These are phyloP conservation scores for Phytophthora pisi DNA, from an alignment of 352 stramenopile genomes.

Conservation along the genomic window DNA sequence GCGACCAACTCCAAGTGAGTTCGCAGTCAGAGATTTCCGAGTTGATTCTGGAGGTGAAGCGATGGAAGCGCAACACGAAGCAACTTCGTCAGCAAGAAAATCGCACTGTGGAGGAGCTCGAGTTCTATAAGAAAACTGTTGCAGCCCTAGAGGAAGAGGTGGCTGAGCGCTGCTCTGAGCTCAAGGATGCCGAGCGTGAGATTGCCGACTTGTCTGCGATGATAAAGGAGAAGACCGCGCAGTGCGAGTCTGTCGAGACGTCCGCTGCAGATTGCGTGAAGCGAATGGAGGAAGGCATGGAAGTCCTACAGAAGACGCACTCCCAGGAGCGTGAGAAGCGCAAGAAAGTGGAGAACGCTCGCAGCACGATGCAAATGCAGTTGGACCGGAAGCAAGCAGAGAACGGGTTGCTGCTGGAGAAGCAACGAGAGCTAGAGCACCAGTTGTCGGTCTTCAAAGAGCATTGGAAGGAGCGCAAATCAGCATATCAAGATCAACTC, in stretches of 20 bases:
- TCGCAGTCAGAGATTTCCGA: slow-evolving; percentile 48
- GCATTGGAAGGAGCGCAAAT: slow-evolving; percentile 55
- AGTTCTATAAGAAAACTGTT: slow-evolving; percentile 45
- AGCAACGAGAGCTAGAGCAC: slow-evolving; percentile 42
- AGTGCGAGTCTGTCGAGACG: slow-evolving; percentile 48
- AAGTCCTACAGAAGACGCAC: slow-evolving; percentile 42
- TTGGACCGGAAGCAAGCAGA: slow-evolving; percentile 42
- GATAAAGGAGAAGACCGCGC: slow-evolving; percentile 45
- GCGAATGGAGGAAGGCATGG: slow-evolving; percentile 41
- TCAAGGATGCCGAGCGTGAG: slow-evolving; percentile 45
- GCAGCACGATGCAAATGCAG: slow-evolving; percentile 43
- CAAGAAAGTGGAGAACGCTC: slow-evolving; percentile 49
- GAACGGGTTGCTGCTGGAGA: slow-evolving; percentile 36
- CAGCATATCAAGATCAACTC: slow-evolving; percentile 50
- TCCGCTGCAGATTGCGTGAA: slow-evolving; percentile 57
- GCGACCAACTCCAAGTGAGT: slow-evolving; percentile 39
- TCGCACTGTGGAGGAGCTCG: slow-evolving; percentile 37
- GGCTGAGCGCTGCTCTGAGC: slow-evolving; percentile 33
- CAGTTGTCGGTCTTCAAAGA: slow-evolving; percentile 44
- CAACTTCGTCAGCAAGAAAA: slow-evolving; percentile 49
- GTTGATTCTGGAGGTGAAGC: slow-evolving; percentile 44
- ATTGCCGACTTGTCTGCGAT: slow-evolving; percentile 31
- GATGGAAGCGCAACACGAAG: slow-evolving; percentile 54
- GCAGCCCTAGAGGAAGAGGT: slow-evolving; percentile 42
- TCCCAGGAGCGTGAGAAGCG: slow-evolving; percentile 52